These are phyloP conservation scores for Cucurbita maxima DNA, from an alignment of 306 rosid genomes.

Conservation along the genomic window DNA sequence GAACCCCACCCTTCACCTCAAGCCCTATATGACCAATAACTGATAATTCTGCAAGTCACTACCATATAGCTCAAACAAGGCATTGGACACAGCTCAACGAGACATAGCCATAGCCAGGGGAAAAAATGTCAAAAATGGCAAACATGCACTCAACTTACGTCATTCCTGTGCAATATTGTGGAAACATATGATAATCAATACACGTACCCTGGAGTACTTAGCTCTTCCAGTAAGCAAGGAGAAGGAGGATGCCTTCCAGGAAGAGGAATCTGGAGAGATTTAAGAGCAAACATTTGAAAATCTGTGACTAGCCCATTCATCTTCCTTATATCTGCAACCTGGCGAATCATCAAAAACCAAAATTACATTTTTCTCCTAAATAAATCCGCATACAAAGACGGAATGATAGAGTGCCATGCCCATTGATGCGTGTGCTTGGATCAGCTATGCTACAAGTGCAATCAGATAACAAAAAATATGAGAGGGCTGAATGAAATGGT, in stretches of 20 bases:
- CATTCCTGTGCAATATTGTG: not conserved
- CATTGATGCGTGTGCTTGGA: not conserved
- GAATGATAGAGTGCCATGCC: not conserved
- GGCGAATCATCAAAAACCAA: conserved; percentile 8
- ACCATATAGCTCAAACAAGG: not conserved
- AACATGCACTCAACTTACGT: not conserved
- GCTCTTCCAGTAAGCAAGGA: conserved; percentile 46
- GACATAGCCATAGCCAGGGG: not conserved
- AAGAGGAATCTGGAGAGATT: conserved; percentile 63
- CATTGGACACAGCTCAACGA: not conserved
- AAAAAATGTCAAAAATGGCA: not conserved
- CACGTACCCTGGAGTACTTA: conserved; percentile 9
- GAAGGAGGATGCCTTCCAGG: conserved; percentile 96
- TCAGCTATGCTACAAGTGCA: not conserved
- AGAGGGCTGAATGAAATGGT: not conserved
- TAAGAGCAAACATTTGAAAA: conserved; percentile 80
- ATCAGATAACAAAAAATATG: not conserved
- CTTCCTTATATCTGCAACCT: conserved; percentile 69
- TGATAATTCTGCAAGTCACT: not conserved
- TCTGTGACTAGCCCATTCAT: conserved; percentile 82
- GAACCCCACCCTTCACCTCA: not conserved
- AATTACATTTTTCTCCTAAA: not conserved
- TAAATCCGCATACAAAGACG: not conserved
- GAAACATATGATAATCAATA: not conserved
- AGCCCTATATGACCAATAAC: not conserved